These are phyloP conservation scores for Helichrysum umbraculigerum DNA, from an alignment of 129 eudicot species.

Conservation along the genomic window DNA sequence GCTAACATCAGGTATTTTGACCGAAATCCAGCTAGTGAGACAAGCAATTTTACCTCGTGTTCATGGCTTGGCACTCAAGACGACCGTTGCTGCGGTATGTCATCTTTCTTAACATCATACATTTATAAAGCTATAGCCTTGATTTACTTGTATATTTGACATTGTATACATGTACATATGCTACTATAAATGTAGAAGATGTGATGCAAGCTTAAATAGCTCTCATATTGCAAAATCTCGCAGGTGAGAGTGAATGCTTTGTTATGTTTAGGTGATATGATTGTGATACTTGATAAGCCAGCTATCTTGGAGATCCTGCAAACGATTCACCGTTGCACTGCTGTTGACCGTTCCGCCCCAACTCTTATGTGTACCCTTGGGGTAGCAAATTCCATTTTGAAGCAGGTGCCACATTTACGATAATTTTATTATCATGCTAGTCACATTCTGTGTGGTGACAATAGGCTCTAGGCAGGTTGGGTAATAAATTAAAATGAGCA, in stretches of 20 bases:
- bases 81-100: slow-evolving; percentile 98
- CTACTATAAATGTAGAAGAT: neutral
- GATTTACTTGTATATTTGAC: neutral
- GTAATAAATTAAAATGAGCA: neutral
- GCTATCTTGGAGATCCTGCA: slow-evolving; percentile 69
- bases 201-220: slow-evolving; percentile 17
- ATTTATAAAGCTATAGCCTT: neutral
- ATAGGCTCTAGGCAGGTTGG: neutral
- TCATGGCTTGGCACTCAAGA: slow-evolving; percentile 92
- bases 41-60: slow-evolving; percentile 88
- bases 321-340: slow-evolving; percentile 85
- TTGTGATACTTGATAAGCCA: slow-evolving; percentile 67
- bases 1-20: slow-evolving; percentile 27
- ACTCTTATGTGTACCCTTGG: slow-evolving; percentile 98
- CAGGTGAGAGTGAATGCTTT: slow-evolving; percentile 99
- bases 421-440: neutral
- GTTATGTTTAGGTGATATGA: slow-evolving; percentile 87
- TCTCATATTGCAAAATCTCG: slow-evolving; percentile 23
- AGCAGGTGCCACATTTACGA: slow-evolving; percentile 57
- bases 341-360: slow-evolving; percentile 94
- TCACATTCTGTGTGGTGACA: neutral
- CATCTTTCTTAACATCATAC: slow-evolving; percentile 13
- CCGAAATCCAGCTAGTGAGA: slow-evolving; percentile 63
- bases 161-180: neutral
- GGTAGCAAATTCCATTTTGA: slow-evolving; percentile 79